phyloP scores from a whole-genome alignment of 2,329 filamentous ascomycete genomes.

The Trichoderma sp. region DNA sequence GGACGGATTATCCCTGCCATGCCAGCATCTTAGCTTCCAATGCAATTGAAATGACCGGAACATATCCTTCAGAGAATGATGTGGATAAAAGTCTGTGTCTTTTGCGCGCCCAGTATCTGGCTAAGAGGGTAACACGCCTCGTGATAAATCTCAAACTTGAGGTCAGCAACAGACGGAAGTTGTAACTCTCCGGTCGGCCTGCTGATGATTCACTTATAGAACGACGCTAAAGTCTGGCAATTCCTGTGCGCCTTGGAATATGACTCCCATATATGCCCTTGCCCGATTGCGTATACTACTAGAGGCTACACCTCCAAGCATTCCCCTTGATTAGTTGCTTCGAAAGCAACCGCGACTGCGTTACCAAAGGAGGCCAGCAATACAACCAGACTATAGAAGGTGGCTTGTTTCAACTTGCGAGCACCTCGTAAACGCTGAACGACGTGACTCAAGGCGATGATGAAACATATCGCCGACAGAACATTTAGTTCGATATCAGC shows the following conservation, averaged over 20 bases:
- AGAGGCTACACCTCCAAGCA: neutral
- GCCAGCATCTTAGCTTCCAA: neutral
- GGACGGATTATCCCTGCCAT: neutral
- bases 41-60: neutral
- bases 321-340: neutral
- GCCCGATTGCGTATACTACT: neutral
- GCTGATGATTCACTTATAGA: neutral
- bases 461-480: neutral
- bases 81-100: neutral
- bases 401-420: conserved; percentile 4
- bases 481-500: neutral
- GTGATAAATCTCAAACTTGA: neutral
- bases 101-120: neutral
- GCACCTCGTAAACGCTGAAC: neutral
- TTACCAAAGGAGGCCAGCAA: neutral
- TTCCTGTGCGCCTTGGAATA: neutral
- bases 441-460: neutral
- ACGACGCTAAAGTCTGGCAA: neutral
- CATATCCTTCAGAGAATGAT: neutral
- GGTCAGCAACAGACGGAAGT: neutral
- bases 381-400: neutral
- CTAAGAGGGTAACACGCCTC: neutral
- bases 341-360: neutral
- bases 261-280: neutral
- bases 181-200: neutral